Evolutionary conservation across 345 rosid genomes (phyloP), one percentile per base, ranked within the genome.

Genomic region (Anacardium occidentale): DNA sequence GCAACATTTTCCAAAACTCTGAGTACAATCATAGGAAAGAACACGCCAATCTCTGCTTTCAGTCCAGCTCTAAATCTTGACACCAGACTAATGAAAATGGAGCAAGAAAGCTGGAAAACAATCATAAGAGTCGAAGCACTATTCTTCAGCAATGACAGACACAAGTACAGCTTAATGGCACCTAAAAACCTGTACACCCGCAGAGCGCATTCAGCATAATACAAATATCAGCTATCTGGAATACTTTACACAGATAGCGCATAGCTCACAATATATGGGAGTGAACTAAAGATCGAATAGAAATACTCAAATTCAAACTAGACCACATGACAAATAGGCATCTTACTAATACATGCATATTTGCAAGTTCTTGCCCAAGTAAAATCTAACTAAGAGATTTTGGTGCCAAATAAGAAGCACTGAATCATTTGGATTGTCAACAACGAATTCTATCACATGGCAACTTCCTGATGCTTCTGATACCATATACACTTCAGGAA

Each of bases 11-110:
- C 99, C 74, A 96, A 78, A 68, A 96, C 96, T 75, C 99, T 85
- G 53, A 93, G 90, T 70, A 96, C 97, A 78, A 96, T 96, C 99
- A 96, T 96, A 44, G 98, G 99, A 78, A 96, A 96, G 83, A 96
- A 96, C 10, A 96, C 99, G 76, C 99, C 99, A 78, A 96, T 96
- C 88, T 96, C 98, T 70, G 99, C 99, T 88, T 96, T 93, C 80
- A 96, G 77, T 80, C 99, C 98, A 73, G 98, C 97, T 79, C 97
- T 92, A 82, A 96, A 96, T 78, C 98, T 90, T 48, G 98, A 91
- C 57, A 96, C 98, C 68, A 93, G 85, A 80, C 99, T 96, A 75
- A 96, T 91, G 76, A 96, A 93, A 80, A 96, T 96, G 77, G 99
- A 96, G 89, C 99, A 96, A 74, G 99, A 96, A 83, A 96, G 98